These are phyloP conservation scores for Tilletia indica DNA, from an alignment of 1,284 basidiomycete species.

Conservation along the genomic window DNA sequence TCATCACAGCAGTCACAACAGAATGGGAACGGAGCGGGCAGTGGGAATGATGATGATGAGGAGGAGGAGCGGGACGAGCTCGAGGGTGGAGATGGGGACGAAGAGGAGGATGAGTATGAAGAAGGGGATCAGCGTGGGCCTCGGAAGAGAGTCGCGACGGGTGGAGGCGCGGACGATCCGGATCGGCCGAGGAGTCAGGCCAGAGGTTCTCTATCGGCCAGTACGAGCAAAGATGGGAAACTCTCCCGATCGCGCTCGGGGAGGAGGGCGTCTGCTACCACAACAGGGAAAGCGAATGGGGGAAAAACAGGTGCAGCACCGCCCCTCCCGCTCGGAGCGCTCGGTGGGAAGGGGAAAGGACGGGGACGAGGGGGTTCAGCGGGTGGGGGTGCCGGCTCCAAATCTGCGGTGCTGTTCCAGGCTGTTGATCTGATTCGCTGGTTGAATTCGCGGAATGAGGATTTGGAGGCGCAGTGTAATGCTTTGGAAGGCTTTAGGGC, in stretches of 20 bases:
- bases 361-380: conserved; percentile 51
- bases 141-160: conserved; percentile 14
- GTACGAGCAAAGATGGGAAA: not conserved
- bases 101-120: conserved; percentile 45
- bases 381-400: conserved; percentile 50
- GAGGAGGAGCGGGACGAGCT: not conserved
- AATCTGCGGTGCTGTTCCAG: conserved; percentile 53
- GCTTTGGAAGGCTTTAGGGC: conserved; percentile 30
- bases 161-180: not conserved
- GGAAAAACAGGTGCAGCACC: not conserved
- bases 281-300: conserved; percentile 6
- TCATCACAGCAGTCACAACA: not conserved
- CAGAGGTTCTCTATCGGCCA: not conserved
- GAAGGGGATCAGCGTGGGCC: conserved; percentile 26
- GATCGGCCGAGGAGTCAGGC: conserved; percentile 7
- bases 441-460: conserved; percentile 45
- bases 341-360: conserved; percentile 45
- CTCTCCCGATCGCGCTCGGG: not conserved
- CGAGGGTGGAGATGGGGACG: conserved; percentile 36
- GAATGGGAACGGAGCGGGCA: not conserved
- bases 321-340: conserved; percentile 15
- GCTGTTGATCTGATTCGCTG: conserved; percentile 53
- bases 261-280: not conserved
- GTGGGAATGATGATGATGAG: not conserved
- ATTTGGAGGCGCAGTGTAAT: conserved; percentile 37